These are phyloP conservation scores for Chaetomiaceae sp. DNA, from an alignment of 2,329 filamentous ascomycete genomes.

Conservation along the genomic window DNA sequence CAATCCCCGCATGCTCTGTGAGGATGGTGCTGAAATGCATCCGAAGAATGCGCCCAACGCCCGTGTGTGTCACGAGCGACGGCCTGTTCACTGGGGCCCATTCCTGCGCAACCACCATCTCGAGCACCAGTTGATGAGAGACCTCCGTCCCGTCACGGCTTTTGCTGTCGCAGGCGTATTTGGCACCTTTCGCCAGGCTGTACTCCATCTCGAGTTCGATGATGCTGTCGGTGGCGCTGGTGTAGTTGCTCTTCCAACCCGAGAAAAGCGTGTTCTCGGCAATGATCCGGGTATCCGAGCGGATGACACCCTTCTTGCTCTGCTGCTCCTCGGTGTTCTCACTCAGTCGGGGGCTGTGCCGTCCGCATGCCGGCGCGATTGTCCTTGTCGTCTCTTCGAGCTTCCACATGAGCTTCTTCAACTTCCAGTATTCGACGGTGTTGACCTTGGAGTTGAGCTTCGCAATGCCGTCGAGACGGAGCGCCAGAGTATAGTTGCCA, in stretches of 20 bases:
- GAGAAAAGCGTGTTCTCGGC: constrained; percentile 76
- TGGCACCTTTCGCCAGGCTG: constrained; percentile 50
- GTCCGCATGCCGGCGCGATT: constrained; percentile 72
- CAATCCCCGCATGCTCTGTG: constrained; percentile 78
- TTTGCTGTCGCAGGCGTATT: constrained; percentile 74
- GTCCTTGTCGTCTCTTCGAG: constrained; percentile 83
- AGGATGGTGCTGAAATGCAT: constrained; percentile 85
- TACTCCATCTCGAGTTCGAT: constrained; percentile 82
- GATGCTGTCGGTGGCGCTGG: constrained; percentile 45
- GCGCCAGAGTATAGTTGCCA: constrained; percentile 70
- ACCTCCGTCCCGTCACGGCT: constrained; percentile 71
- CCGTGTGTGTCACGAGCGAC: constrained; percentile 72
- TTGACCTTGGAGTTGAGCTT: constrained; percentile 62
- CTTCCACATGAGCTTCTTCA: constrained; percentile 89
- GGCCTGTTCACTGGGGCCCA: constrained; percentile 68
- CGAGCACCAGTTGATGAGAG: constrained; percentile 79
- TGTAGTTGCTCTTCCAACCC: constrained; percentile 80
- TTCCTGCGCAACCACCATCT: constrained; percentile 92
- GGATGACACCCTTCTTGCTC: constrained; percentile 60
- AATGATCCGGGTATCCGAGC: constrained; percentile 71
- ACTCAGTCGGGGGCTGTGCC: constrained; percentile 56
- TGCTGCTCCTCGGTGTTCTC: constrained; percentile 39
- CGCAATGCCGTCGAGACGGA: constrained; percentile 82
- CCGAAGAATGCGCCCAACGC: constrained; percentile 81
- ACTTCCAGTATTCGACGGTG: constrained; percentile 74